Evolutionary conservation across 2,329 filamentous ascomycete species (phyloP), one percentile per base, ranked within the genome.

Genomic region (Colletotrichum theobromicola): DNA sequence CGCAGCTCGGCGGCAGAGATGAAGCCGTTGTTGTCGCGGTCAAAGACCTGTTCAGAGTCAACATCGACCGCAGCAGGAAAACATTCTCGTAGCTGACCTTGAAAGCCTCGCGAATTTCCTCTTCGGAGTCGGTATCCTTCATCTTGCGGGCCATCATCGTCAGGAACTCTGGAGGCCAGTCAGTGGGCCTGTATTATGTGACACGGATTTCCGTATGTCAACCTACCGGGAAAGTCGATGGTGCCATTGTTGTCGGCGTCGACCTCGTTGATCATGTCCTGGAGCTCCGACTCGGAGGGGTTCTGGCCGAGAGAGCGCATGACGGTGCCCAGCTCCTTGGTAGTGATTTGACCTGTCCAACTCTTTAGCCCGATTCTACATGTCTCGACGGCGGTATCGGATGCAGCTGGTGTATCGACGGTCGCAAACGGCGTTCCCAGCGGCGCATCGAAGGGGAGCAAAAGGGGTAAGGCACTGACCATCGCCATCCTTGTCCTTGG

Each of bases 141-240:
- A 97, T 97, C 88, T 97, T 97, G 82, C 94, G 92, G 75, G 94
- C 94, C 94, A 97, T 97, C 94, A 97, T 97, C 77, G 94, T 97
- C 76, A 97, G 89, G 86, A 97, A 97, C 83, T 97, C 94, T 96
- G n/a, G 26, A 78, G n/a, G 13, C 26, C n/a, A 32, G 80, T 84
- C 75, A 85, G 82, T 77, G 70, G 70, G 53, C 18, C 55, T 46
- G 26, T 13, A 8, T 26, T 16, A 12, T 58, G 34, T 24, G 10
- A 28, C 12, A 15, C 16, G 35, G 9, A 10, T 37, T 7, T 34
- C 26, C n/a, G 28, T 12, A 7, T 21, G 12, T 37, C 12, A 16
- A 80, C 90, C 80, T 91, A 96, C 94, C 94, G 82, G 94, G 94
- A 85, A 97, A 97, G 84, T 97, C 94, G 82, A 97, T 97, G 79